Evolutionary conservation across 2,329 filamentous ascomycete genomes (phyloP).

Genomic region (Leptodontidium sp.): DNA sequence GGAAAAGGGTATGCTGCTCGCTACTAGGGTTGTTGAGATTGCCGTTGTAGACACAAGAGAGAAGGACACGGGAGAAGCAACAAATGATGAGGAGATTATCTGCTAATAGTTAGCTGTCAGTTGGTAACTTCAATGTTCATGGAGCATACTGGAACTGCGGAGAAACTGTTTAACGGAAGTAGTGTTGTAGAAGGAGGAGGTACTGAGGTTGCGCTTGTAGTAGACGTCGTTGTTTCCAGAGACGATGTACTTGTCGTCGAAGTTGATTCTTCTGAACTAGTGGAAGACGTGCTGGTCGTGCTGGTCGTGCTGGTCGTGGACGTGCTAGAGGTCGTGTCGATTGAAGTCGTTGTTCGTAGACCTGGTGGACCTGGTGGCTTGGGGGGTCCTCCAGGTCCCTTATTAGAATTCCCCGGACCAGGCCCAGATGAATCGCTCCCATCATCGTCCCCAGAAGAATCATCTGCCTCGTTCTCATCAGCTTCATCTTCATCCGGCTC

Average conservation of each 20-base stretch:
- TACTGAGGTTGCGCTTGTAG: neutral
- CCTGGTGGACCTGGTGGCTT: conserved; percentile 10
- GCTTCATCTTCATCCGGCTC: neutral
- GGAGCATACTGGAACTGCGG: neutral
- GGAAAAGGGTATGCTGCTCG: conserved; percentile 1
- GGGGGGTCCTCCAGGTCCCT: neutral
- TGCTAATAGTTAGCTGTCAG: neutral
- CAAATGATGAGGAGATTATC: neutral
- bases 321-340: neutral
- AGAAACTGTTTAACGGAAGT: neutral
- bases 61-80: neutral
- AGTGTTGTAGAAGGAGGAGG: neutral
- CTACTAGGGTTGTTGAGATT: neutral
- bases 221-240: neutral
- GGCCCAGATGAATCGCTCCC: neutral
- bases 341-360: neutral
- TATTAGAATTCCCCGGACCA: neutral
- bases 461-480: neutral
- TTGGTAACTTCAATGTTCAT: neutral
- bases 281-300: neutral
- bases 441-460: neutral
- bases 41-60: neutral
- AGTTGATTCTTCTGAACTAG: neutral
- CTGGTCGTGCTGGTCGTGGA: neutral
- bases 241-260: neutral